phyloP scores from a whole-genome alignment of 75 land plant genomes.

The Picea glauca region DNA sequence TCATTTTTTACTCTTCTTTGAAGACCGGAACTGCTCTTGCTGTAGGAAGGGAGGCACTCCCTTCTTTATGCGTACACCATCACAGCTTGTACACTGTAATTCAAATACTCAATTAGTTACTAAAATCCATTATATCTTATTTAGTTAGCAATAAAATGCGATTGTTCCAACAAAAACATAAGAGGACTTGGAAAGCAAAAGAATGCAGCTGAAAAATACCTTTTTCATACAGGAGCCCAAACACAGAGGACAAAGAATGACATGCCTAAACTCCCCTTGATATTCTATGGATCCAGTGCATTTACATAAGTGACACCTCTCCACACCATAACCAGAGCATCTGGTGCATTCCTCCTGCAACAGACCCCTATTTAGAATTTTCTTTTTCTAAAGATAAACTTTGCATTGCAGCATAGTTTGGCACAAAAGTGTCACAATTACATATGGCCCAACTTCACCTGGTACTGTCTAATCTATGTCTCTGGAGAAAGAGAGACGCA shows the following conservation, averaged over 20 bases:
- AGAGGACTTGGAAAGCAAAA: neutral
- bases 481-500: neutral
- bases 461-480: neutral
- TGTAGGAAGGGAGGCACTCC: constrained; percentile 17
- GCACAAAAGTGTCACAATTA: neutral
- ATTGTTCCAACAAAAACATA: neutral
- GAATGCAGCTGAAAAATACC: constrained; percentile 8
- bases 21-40: neutral
- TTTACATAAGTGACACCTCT: constrained; percentile 24
- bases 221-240: constrained; percentile 20
- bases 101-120: neutral
- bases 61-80: constrained; percentile 21
- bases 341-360: constrained; percentile 30
- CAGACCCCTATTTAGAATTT: neutral
- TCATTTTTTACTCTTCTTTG: too few species aligned
- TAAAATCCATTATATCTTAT: neutral
- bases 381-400: too few species aligned
- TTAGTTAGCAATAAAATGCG: neutral
- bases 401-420: neutral
- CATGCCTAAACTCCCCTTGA: constrained; percentile 15
- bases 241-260: constrained; percentile 27
- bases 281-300: constrained; percentile 20
- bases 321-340: constrained; percentile 31
- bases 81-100: constrained; percentile 24
- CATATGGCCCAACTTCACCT: neutral